phyloP scores from a whole-genome alignment of 176 grass and related monocot species.

The Cocos nucifera region DNA sequence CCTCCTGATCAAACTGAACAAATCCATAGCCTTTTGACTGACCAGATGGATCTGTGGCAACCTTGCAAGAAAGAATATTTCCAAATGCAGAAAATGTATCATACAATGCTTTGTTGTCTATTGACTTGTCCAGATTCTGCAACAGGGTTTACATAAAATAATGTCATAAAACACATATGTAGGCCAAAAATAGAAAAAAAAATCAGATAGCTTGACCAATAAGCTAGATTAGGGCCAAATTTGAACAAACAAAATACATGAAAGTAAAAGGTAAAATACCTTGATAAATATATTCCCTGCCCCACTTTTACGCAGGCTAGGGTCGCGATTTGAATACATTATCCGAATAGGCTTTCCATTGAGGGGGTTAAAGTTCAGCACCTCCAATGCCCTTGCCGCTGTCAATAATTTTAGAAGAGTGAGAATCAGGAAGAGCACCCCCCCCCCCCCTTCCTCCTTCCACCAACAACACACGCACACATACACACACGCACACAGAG shows the following conservation, averaged over 20 bases:
- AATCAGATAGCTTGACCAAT: no score
- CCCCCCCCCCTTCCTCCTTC: no score
- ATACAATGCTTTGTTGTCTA: slow-evolving; percentile 69
- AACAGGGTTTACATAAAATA: slow-evolving; percentile 5
- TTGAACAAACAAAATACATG: not conserved
- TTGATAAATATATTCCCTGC: slow-evolving; percentile 17
- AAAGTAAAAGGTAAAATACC: not conserved
- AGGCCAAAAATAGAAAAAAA: not conserved
- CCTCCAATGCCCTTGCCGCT: slow-evolving; percentile 13
- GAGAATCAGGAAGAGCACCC: no score
- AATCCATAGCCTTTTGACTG: slow-evolving; percentile 95
- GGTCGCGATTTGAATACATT: slow-evolving; percentile 17
- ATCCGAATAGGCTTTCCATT: slow-evolving; percentile 19
- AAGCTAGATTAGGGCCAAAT: no score
- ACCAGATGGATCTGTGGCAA: slow-evolving; percentile 65
- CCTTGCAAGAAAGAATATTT: slow-evolving; percentile 89
- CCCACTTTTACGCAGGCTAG: slow-evolving; percentile 11
- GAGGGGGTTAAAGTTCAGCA: slow-evolving; percentile 3
- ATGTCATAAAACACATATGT: not conserved
- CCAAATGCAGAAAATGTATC: slow-evolving; percentile 80
- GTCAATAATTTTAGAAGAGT: not conserved
- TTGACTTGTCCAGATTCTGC: slow-evolving; percentile 86
- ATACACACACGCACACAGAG: no score
- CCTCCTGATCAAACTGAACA: slow-evolving; percentile 83
- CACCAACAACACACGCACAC: no score